phyloP scores from a whole-genome alignment of 2,329 filamentous ascomycete species.

The Aschersonia sp. region DNA sequence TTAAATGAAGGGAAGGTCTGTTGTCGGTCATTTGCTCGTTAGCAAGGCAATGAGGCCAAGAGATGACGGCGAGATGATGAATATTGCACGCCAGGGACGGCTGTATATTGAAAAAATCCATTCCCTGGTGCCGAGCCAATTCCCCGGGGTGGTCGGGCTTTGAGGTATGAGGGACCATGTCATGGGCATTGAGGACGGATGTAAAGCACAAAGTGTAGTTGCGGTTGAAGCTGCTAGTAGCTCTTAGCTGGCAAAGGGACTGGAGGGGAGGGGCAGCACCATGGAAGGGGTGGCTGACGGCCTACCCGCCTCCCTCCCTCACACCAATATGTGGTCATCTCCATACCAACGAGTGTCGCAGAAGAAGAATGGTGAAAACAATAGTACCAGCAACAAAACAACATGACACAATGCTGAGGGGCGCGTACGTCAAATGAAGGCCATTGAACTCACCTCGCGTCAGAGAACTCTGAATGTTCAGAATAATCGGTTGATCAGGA shows the following conservation, averaged over 20 bases:
- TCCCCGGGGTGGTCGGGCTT: neutral
- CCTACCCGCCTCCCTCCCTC: too few relatives aligned
- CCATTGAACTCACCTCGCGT: too few relatives aligned
- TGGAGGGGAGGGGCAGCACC: too few relatives aligned
- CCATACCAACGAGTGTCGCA: constrained; percentile 4
- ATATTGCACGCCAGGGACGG: neutral
- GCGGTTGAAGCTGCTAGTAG: too few relatives aligned
- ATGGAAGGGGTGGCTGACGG: too few relatives aligned
- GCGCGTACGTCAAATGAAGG: too few relatives aligned
- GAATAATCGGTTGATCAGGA: neutral
- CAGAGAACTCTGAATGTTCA: too few relatives aligned
- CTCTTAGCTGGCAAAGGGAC: too few relatives aligned
- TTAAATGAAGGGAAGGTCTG: constrained; percentile 7
- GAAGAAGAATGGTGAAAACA: constrained; percentile 2
- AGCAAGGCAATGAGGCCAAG: neutral
- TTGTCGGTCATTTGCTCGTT: neutral
- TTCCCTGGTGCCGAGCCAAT: neutral
- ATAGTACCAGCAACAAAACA: constrained; percentile 1
- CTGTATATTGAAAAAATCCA: neutral
- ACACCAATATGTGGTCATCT: neutral
- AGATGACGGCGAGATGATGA: neutral
- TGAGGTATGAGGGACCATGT: neutral
- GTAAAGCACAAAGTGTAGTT: too few relatives aligned
- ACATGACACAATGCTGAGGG: neutral
- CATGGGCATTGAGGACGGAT: too few relatives aligned